Evolutionary conservation across 2,329 filamentous ascomycete species (phyloP).

Genomic region (Calonectria pteridis): DNA sequence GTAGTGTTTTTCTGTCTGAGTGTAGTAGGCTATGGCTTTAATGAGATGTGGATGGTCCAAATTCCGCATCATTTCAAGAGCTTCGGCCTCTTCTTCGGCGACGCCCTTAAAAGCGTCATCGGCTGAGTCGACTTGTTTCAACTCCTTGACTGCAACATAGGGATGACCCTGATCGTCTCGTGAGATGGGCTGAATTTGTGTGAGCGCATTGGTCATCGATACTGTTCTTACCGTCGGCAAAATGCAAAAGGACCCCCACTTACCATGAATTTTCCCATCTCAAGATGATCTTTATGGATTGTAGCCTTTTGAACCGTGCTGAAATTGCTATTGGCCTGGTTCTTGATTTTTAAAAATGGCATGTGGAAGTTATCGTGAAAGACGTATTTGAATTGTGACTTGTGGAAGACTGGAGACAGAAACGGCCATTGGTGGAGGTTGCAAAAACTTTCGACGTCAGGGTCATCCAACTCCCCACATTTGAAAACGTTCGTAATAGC

Average conservation of each 20-base stretch:
- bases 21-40: constrained; percentile 26
- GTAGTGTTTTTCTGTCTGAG: background rate
- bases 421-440: background rate
- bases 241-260: background rate
- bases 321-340: constrained; percentile 22
- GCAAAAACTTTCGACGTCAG: background rate
- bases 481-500: background rate
- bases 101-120: background rate
- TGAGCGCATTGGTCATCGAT: background rate
- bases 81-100: constrained; percentile 10
- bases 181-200: background rate
- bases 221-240: too few species aligned
- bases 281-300: constrained; percentile 23
- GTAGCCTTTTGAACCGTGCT: constrained; percentile 21
- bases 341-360: constrained; percentile 4
- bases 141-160: constrained; percentile 24
- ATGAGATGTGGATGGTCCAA: constrained; percentile 26
- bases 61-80: constrained; percentile 22
- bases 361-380: constrained; percentile 6
- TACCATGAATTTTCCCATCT: background rate
- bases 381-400: background rate
- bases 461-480: background rate
- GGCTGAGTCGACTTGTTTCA: constrained; percentile 18
- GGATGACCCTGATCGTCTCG: background rate
- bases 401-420: background rate